Evolutionary conservation across 768 basidiomycete species (phyloP).

Genomic region (Austroboletus festivus): DNA sequence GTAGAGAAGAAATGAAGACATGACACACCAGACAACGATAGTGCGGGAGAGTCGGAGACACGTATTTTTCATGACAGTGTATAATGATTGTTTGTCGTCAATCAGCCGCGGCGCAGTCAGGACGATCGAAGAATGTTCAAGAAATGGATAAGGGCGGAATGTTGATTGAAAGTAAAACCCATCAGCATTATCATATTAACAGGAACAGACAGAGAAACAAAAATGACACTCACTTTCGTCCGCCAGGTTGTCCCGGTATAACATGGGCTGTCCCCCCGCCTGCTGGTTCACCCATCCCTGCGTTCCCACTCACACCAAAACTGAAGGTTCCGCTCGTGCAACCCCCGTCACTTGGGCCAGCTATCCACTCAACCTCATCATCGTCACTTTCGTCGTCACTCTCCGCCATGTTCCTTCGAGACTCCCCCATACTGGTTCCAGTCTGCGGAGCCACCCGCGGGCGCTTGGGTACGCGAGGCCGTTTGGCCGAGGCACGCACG

Average conservation of each 20-base stretch:
- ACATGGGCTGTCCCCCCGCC: conserved; percentile 7
- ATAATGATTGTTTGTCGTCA: neutral
- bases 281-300: neutral
- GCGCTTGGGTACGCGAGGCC: conserved; percentile 23
- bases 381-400: conserved; percentile 33
- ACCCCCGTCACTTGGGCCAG: conserved; percentile 7
- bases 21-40: conserved; percentile 2
- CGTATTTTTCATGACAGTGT: neutral
- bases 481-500: conserved; percentile 17
- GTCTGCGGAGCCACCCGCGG: conserved; percentile 4
- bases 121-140: neutral
- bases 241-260: conserved; percentile 15
- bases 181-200: conserved; percentile 12
- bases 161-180: neutral
- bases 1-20: neutral
- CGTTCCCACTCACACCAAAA: neutral
- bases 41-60: neutral
- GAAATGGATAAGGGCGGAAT: neutral
- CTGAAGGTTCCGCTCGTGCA: neutral
- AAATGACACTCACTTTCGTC: conserved; percentile 26
- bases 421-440: neutral
- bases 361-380: conserved; percentile 26
- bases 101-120: neutral
- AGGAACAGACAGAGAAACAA: neutral
- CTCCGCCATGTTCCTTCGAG: conserved; percentile 7